Conservation (phyloP, 225 moss, liverwort and hornwort genomes). For the Takakia lepidozioides region DNA sequence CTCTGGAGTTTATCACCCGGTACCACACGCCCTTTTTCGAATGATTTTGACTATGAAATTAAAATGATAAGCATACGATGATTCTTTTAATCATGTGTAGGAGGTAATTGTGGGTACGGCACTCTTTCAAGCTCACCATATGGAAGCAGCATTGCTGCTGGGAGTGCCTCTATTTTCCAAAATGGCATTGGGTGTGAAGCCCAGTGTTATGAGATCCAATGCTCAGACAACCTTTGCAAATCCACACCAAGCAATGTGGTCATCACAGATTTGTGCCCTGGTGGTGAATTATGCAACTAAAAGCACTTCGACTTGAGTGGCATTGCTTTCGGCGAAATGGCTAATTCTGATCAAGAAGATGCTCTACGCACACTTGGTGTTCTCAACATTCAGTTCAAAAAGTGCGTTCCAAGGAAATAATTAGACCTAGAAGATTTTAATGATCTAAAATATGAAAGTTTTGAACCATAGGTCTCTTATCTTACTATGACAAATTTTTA, state of each 20-base stretch:
- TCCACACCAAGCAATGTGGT: background rate
- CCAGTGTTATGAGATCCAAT: slow-evolving; percentile 3
- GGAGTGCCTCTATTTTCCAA: slow-evolving; percentile 1
- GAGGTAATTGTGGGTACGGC: slow-evolving; percentile 1
- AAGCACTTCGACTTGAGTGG: slow-evolving; percentile 7
- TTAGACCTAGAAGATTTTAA: too few relatives aligned
- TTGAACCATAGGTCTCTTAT: too few relatives aligned
- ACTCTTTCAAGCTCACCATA: background rate
- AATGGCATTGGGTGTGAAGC: slow-evolving; percentile 1
- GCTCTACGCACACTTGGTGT: background rate
- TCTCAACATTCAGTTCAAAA: too few relatives aligned
- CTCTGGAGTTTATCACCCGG: background rate
- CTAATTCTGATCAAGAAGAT: background rate
- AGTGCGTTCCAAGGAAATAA: too few relatives aligned
- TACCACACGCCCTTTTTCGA: too few relatives aligned
- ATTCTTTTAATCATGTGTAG: background rate
- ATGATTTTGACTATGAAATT: background rate
- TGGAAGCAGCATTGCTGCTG: slow-evolving; percentile 4
- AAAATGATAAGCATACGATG: background rate
- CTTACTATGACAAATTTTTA: too few relatives aligned
- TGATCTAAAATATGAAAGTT: too few relatives aligned
- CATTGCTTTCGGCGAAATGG: slow-evolving; percentile 1
- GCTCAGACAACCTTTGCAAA: background rate
- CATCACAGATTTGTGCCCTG: slow-evolving; percentile 4
- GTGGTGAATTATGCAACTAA: background rate